Base-by-base conservation (phyloP, 2,329 filamentous ascomycete species). In the Paraconiothyrium sp. region DNA sequence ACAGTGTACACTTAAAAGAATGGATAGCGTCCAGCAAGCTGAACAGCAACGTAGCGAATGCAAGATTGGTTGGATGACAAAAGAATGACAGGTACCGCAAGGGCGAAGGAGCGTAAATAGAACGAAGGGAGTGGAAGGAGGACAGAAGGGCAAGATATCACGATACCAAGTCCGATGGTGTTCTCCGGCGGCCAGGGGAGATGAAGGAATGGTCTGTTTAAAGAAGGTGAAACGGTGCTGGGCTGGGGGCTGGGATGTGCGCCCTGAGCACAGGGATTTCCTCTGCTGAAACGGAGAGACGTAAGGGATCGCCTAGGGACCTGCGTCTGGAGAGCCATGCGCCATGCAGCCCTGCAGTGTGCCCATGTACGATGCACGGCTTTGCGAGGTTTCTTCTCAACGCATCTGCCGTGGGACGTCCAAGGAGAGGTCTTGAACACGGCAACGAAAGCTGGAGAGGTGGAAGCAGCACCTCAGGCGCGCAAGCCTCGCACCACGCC, bases 121-220 rank as follows among this genome's bases (percentile, higher is more conserved):
- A 62, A 65, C 27, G 27, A 67, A 67, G 63, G 49, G 60, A 64
- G 48, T 24, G 56, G 61, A 56, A 65, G 66, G 64, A 58, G 63
- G 60, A 64, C 68, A 30, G 61, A 66, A 61, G 61, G 62, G 69
- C 67, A 62, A 68, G 68, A 67, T 74, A 73, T 67, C 68, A 74
- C 65, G 60, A 69, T 54, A 46, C 54, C 48, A 60, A 65, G 62
- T 63, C 62, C 65, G 64, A 67, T 64, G 63, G 65, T 72, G 69
- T 71, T 71, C 70, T 71, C 67, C 63, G 61, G 49, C 14, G 22
- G n/a, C 47, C 49, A 27, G 55, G 67, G 72, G 73, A 76, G 70
- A 76, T 78, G 75, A 78, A 78, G 74, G 74, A 75, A 76, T 76
- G 73, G 70, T 73, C 69, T 70, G 69, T 70, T 74, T 70, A 69